Base-by-base conservation (phyloP, 352 stramenopile species). In the Albugo candida region DNA sequence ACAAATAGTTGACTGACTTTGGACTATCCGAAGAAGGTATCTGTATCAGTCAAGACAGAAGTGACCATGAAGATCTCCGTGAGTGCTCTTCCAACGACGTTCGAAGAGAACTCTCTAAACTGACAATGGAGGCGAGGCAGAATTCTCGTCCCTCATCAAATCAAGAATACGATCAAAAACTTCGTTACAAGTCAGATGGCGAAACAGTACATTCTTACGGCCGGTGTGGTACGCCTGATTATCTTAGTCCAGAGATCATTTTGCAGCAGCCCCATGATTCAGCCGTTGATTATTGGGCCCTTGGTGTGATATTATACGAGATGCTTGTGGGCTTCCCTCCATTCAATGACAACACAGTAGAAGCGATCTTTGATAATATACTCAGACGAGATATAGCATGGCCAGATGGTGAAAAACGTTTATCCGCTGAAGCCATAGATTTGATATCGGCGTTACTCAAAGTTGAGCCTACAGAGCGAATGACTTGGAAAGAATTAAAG, bases 291-390 rank as follows among this genome's bases (percentile, higher is more conserved):
- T 94, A 83, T 36, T 94, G 83, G 83, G 78, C 77, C 3, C 64
- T 93, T 8, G 83, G 83, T n/a, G 77, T 94, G n/a, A 91, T 94
- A 31, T 37, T 94, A 31, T 91, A 87, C 59, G 78, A 91, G 49
- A 88, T 92, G 73, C 59, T 93, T 24, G 75, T 89, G 13, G 81
- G 78, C 0, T 91, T 92, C 51, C 78, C 78, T 36, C 81, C 81
- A 2, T 93, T 93, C 51, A 93, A 93, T 35, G 81, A 91, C 50
- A 74, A 92, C 48, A 87, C 79, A 0, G 73, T 89, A 20, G 79
- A 93, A 37, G 65, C 70, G 0, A 92, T 93, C 49, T 93, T 93
- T 44, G 60, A 53, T 45, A 91, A 93, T 44, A 92, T 93, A 48
- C 47, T 91, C 20, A 63, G 83, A 21, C 61, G 76, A 11, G 66